phyloP scores from a whole-genome alignment of 129 eudicot genomes.

The Chrysanthemum lavandulifolium region DNA sequence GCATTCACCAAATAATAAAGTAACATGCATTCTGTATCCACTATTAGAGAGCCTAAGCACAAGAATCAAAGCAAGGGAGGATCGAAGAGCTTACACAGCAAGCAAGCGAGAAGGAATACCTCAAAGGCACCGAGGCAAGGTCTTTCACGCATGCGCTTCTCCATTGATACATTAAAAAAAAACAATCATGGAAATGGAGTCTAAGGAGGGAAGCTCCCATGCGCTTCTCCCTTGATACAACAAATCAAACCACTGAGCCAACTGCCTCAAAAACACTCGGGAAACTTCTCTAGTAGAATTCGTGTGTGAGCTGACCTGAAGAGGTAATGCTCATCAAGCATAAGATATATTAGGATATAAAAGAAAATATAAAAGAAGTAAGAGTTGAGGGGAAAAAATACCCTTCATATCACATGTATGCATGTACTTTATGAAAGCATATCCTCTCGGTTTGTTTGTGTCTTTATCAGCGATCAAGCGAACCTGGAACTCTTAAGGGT shows the following conservation, averaged over 20 bases:
- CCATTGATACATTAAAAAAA: constrained; percentile 35
- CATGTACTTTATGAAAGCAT: constrained; percentile 82
- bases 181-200: constrained; percentile 40
- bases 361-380: not conserved
- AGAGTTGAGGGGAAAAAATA: constrained; percentile 11
- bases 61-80: no score
- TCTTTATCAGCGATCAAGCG: constrained; percentile 79
- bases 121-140: no score
- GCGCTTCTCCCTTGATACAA: constrained; percentile 33
- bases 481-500: constrained; percentile 56
- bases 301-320: constrained; percentile 42
- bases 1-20: constrained; percentile 8
- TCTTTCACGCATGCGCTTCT: no score
- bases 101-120: no score
- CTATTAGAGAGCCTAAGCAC: not conserved
- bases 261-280: constrained; percentile 43
- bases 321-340: constrained; percentile 30
- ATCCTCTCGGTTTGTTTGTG: constrained; percentile 84
- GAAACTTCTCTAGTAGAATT: constrained; percentile 49
- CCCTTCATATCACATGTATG: constrained; percentile 99
- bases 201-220: constrained; percentile 36
- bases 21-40: not conserved
- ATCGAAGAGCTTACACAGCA: no score
- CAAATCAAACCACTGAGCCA: constrained; percentile 32
- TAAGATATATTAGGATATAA: no score